These are phyloP conservation scores for Kingdonia uniflora DNA, from an alignment of 164 flowering plant genomes.

Conservation along the genomic window DNA sequence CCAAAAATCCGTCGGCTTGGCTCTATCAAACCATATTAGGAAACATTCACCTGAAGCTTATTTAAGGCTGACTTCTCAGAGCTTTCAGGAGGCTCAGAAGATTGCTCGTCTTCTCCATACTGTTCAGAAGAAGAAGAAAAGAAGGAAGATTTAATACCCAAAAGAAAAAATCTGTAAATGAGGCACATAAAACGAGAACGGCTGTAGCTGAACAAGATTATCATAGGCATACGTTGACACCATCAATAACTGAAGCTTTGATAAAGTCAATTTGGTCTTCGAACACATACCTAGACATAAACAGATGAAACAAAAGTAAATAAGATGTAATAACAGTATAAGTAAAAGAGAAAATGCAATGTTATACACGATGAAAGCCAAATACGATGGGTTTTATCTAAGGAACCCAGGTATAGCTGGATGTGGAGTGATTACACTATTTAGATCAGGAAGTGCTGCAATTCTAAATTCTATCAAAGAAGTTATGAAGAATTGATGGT, in stretches of 20 bases:
- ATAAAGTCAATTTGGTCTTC: conserved; percentile 97
- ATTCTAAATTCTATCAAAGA: too few relatives aligned
- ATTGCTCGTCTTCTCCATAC: conserved; percentile 41
- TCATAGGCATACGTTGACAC: conserved; percentile 43
- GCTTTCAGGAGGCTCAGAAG: conserved; percentile 25
- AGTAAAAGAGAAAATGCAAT: neutral
- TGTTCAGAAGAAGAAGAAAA: conserved; percentile 19
- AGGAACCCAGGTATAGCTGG: too few relatives aligned
- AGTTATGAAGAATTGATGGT: too few relatives aligned
- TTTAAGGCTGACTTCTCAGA: conserved; percentile 48
- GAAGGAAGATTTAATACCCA: neutral
- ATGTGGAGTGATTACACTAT: too few relatives aligned
- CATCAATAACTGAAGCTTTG: conserved; percentile 71
- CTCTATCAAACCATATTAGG: too few relatives aligned
- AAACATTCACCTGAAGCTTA: conserved; percentile 73
- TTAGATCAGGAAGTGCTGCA: too few relatives aligned
- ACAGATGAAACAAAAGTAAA: neutral
- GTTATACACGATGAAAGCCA: too few relatives aligned
- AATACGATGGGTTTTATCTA: too few relatives aligned
- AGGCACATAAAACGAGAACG: neutral
- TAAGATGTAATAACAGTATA: neutral
- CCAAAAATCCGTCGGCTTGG: too few relatives aligned
- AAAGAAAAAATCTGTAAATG: neutral
- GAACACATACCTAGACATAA: conserved; percentile 59
- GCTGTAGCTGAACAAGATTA: neutral